Evolutionary conservation across 2,329 filamentous ascomycete species (phyloP).

Genomic region (Fusarium setosum): DNA sequence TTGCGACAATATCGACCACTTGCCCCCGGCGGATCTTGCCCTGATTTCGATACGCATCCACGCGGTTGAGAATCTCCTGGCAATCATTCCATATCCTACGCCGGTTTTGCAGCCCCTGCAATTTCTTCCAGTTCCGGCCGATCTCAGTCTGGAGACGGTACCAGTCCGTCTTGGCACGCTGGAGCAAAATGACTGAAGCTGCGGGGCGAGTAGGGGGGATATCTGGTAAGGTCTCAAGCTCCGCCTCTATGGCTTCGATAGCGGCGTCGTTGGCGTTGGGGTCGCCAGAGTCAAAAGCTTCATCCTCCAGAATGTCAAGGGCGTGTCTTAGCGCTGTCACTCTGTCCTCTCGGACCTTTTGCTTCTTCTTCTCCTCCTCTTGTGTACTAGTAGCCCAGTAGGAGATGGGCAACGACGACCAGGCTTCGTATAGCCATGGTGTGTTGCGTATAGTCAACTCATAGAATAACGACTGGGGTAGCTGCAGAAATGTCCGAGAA

Average conservation of each 20-base stretch:
- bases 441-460: constrained; percentile 10
- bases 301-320: not conserved
- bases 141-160: not conserved
- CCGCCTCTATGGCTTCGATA: not conserved
- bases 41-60: constrained; percentile 5
- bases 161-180: not conserved
- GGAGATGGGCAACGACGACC: constrained; percentile 20
- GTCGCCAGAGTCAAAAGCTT: not conserved
- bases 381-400: constrained; percentile 30
- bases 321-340: not conserved
- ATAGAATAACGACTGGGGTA: constrained; percentile 16
- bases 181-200: not conserved
- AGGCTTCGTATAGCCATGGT: constrained; percentile 35
- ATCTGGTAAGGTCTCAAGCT: not conserved
- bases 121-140: not conserved
- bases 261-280: not conserved
- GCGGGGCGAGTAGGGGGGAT: not conserved
- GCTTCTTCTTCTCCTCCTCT: not conserved
- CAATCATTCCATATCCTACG: constrained; percentile 18
- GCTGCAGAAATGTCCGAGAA: constrained; percentile 20
- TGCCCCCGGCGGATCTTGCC: not conserved
- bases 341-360: not conserved
- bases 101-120: constrained; percentile 10
- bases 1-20: not conserved
- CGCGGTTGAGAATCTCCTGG: constrained; percentile 8